Base-by-base conservation (phyloP, 2,329 filamentous ascomycete species). In the Colletotrichum liaoningense region DNA sequence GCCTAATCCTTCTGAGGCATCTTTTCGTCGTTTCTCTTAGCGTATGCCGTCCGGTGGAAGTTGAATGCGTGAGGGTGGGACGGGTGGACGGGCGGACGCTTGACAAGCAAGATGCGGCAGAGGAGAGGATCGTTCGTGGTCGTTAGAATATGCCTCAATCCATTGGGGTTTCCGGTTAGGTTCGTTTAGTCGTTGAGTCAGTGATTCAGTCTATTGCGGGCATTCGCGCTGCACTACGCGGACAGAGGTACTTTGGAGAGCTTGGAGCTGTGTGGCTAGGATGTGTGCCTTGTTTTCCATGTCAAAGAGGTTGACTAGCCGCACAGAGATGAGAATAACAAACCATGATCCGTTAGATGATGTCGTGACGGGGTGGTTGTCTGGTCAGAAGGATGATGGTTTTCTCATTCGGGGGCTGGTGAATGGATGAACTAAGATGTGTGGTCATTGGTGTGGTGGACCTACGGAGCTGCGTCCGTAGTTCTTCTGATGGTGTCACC, bases 351-450 rank as follows among this genome's bases (percentile, higher is more conserved):
- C 28, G 22, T 30, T 12, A 19, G 30, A 22, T 38, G 33, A 30
- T 55, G 28, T 22, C 24, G 38, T 64, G 46, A 26, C 22, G 9
- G 24, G 49, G 49, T 42, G 54, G 58, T n/a, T 22, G 58, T 42
- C 28, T 12, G n/a, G 56, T 35, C 8, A 38, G 30, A 38, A 19
- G 56, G 56, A 12, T 22, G 16, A 30, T 56, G 52, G 24, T 24
- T 68, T 63, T 69, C 55, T 33, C 19, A 49, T 49, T 49, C 42
- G 42, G 42, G 28, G 30, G n/a, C 59, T 63, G 66, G 14, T 24
- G 33, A 69, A 49, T 38, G 42, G 49, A 56, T 46, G 30, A 46
- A 63, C n/a, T 46, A 46, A 56, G 46, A 58, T 57, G 33, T 33
- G 19, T 42, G 16, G 38, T 35, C 33, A 35, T 35, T 42, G 38